These are phyloP conservation scores for Neofusicoccum laricinum DNA, from an alignment of 2,329 filamentous ascomycete genomes.

Conservation along the genomic window DNA sequence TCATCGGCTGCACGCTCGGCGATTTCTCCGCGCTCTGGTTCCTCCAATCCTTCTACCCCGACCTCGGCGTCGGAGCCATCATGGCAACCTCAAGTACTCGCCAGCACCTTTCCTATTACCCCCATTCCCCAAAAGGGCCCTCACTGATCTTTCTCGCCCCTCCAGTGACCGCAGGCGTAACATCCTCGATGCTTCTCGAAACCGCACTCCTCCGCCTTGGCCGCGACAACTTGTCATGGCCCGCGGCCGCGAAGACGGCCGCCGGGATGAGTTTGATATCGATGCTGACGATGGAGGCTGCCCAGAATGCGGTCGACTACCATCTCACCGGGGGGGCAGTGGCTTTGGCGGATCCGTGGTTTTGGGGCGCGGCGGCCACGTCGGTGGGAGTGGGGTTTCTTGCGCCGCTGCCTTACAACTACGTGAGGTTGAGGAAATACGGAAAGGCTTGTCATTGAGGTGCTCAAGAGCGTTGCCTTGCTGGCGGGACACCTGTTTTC, in stretches of 20 bases:
- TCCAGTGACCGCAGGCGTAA: slow-evolving; percentile 52
- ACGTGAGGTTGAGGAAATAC: slow-evolving; percentile 47
- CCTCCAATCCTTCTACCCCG: slow-evolving; percentile 49
- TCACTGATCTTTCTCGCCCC: neutral
- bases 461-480: neutral
- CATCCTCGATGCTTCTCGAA: slow-evolving; percentile 53
- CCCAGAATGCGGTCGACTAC: slow-evolving; percentile 56
- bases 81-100: slow-evolving; percentile 50
- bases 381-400: slow-evolving; percentile 47
- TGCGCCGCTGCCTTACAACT: slow-evolving; percentile 55
- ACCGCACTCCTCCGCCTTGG: slow-evolving; percentile 51
- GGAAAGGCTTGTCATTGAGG: slow-evolving; percentile 49
- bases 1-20: slow-evolving; percentile 55
- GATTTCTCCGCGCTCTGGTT: slow-evolving; percentile 58
- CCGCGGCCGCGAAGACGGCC: slow-evolving; percentile 48
- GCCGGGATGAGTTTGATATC: slow-evolving; percentile 59
- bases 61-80: slow-evolving; percentile 46
- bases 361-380: slow-evolving; percentile 52
- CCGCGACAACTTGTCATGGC: slow-evolving; percentile 48
- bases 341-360: slow-evolving; percentile 45
- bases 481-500: no score
- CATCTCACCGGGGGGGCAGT: slow-evolving; percentile 54
- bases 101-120: neutral
- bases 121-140: neutral
- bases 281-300: slow-evolving; percentile 58